Evolutionary conservation across 371 early-diverging fungal species (phyloP), one percentile per base, ranked within the genome.

Genomic region (Caulochytrium protostelioides): DNA sequence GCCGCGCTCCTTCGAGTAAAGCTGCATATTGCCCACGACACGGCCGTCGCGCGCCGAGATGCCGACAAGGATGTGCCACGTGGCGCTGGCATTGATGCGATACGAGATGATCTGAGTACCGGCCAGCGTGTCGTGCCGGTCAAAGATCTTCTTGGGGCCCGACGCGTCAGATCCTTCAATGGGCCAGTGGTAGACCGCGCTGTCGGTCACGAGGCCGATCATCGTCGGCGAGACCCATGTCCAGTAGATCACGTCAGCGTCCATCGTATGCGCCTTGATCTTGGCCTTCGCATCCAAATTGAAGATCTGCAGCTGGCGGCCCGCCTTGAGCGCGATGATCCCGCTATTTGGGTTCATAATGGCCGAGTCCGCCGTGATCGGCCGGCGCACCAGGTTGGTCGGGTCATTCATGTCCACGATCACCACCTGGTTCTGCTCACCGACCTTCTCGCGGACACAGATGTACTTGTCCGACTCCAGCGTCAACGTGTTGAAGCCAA

Each of bases 381-480:
- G 87, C 32, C 91, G 64, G 34, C 87, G 76, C 44, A 78, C 65
- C 29, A 85, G 54, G 42, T 82, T 79, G 30, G 65, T 63, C 24
- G 77, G 70, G 44, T 85, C 74, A 31, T 65, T 59, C 60, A 95
- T 58, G 59, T 95, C 97, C 30, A 94, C 67, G 42, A 95, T 84
- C 36, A 84, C 84, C 22, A 95, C 87, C 47, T 79, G 75, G 56
- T 80, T 82, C 41, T 67, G 65, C 32, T 77, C 72, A 34, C 81
- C 81, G 20, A 73, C 74, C 37, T 74, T 70, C 49, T 95, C 97
- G 35, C 94, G 80, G 30, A 94, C 76, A 60, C 92, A 94, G 43
- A 95, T 85, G 57, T 76, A 95, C 46, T 82, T 76, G 59, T 92
- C 94, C 6, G 91, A 90, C 55, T 95, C 91, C 68, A 95, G 76